Percentiles rank a stretch among this genome's conserved stretches.
These are phyloP conservation scores for Flueggea neowawraea DNA, from an alignment of 441 rosid species.

Conservation along the genomic window DNA sequence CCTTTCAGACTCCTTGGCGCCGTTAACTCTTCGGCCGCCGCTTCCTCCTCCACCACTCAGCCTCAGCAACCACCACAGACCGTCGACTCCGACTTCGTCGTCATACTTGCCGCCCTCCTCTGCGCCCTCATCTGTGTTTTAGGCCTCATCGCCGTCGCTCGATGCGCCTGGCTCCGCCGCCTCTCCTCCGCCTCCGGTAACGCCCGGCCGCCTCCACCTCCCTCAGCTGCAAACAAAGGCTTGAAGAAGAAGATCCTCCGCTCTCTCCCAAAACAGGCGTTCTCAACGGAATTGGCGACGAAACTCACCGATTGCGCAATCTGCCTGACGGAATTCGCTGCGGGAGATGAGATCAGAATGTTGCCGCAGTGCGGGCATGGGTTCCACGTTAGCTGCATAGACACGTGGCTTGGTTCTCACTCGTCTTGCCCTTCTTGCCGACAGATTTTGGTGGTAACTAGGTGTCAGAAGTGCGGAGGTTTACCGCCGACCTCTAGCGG, in stretches of 20 bases:
- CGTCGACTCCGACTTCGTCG: conserved; percentile 70
- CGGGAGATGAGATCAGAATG: conserved; percentile 78
- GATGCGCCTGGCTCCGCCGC: conserved; percentile 85
- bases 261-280: conserved; percentile 59
- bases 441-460: conserved; percentile 57
- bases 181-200: neutral
- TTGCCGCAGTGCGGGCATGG: conserved; percentile 92
- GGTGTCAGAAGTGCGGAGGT: conserved; percentile 80
- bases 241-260: conserved; percentile 80
- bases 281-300: conserved; percentile 23
- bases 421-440: conserved; percentile 99
- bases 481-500: conserved; percentile 40
- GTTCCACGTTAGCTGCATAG: conserved; percentile 87
- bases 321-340: conserved; percentile 59
- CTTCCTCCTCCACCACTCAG: conserved; percentile 5
- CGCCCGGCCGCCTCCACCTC: conserved; percentile 24
- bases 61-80: conserved; percentile 29
- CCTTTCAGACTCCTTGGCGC: conserved; percentile 41
- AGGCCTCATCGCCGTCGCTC: conserved; percentile 66
- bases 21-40: conserved; percentile 32
- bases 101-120: conserved; percentile 77
- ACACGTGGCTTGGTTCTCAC: conserved; percentile 92
- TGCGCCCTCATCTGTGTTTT: conserved; percentile 79
- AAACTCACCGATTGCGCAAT: conserved; percentile 66
- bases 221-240: conserved; percentile 64